Base-by-base conservation (phyloP, 371 early-diverging fungal genomes). In the Lichtheimia ornata region DNA sequence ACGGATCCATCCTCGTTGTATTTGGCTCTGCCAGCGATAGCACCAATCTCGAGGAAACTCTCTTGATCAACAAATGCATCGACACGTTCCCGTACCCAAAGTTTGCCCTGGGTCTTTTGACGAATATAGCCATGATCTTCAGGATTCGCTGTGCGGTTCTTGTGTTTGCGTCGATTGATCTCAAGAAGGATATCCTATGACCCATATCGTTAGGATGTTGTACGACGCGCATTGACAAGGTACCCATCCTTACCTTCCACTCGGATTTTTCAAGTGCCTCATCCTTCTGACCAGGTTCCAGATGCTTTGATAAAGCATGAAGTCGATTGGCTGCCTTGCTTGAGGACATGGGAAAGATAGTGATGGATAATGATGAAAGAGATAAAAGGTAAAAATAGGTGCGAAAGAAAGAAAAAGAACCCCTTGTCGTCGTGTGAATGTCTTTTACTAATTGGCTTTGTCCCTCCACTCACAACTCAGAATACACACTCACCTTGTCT, bases 41-140 rank as follows among this genome's bases (percentile, higher is more conserved):
- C 71, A 3, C 80, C 80, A 54, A 76, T 57, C 49, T 76, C 77
- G 6, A 53, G 53, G 50, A 76, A 79, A 27, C 69, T 65, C 11
- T 50, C 64, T 20, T 59, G 45, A 50, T 79, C 77, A 14, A 73
- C 66, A 57, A 74, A 73, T 11, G 47, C 64, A 55, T 68, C 70
- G 40, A 79, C 69, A n/a, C 80, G 66, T 45, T 79, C 79, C 3
- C 76, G 65, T 0, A 79, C 79, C 76, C 79, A 76, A 0, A 76
- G 62, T 47, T 76, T 79, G 13, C 79, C 74, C 11, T 68, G 63
- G 1, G 74, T 70, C 59, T 79, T 79, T 60, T 79, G 79, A 47
- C 72, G 56, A 14, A 79, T 64, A 50, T 74, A 76, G 0, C 76
- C 76, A 40, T 64, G 64, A 52, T 79, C 72, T 7, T 65, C 54